These are phyloP conservation scores for Limonomyces culmigenus DNA, from an alignment of 1,284 basidiomycete species.

Conservation along the genomic window DNA sequence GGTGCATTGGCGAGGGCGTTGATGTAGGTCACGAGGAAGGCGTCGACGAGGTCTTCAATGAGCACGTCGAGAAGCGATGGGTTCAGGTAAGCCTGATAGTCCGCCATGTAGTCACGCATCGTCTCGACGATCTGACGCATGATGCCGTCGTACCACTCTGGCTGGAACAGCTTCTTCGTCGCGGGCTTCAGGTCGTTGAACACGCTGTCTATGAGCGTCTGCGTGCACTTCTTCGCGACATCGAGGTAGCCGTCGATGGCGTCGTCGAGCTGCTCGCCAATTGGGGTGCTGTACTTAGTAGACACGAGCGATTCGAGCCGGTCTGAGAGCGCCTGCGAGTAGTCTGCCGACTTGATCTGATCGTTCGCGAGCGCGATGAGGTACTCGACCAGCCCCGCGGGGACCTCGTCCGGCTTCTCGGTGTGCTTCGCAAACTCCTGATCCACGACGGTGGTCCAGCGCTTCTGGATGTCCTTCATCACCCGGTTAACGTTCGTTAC, in stretches of 20 bases:
- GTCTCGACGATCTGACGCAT: conserved; percentile 84
- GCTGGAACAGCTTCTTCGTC: conserved; percentile 74
- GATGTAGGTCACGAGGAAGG: conserved; percentile 84
- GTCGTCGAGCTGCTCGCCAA: conserved; percentile 81
- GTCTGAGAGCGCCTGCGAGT: conserved; percentile 71
- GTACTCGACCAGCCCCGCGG: conserved; percentile 88
- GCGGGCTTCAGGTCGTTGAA: conserved; percentile 92
- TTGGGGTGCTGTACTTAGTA: conserved; percentile 67
- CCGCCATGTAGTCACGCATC: conserved; percentile 88
- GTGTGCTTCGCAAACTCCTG: conserved; percentile 77
- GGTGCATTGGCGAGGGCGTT: conserved; percentile 66
- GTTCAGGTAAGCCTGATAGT: conserved; percentile 87
- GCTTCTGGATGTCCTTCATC: conserved; percentile 80
- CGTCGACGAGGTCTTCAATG: conserved; percentile 84
- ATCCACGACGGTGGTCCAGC: conserved; percentile 79
- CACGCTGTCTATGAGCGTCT: conserved; percentile 85
- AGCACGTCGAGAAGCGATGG: conserved; percentile 84
- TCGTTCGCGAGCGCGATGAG: conserved; percentile 97
- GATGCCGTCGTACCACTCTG: conserved; percentile 78
- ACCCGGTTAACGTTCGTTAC: conserved; percentile 80
- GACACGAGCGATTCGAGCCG: conserved; percentile 86
- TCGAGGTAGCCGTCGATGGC: conserved; percentile 98
- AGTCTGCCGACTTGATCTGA: conserved; percentile 93
- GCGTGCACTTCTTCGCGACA: conserved; percentile 93
- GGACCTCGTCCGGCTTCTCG: conserved; percentile 80